Evolutionary conservation across 1,139 yeast genomes (phyloP).

Genomic region (Pichia sp.): DNA sequence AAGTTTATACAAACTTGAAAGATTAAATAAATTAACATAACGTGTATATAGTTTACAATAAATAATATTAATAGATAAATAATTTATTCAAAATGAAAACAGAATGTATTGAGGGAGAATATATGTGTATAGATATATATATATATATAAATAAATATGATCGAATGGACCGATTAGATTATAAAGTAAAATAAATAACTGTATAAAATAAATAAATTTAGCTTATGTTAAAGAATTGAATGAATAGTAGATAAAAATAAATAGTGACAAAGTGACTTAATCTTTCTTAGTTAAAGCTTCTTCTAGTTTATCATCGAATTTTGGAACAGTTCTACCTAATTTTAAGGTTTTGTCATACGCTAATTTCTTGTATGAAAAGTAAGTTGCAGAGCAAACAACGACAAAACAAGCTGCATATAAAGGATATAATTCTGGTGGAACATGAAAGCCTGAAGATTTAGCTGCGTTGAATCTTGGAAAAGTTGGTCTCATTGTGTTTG

Average conservation of each 20-base stretch:
- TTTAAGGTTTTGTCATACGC: constrained; percentile 61
- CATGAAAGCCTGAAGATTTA: constrained; percentile 25
- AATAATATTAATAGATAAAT: background rate
- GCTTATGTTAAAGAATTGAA: background rate
- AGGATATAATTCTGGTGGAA: constrained; percentile 78
- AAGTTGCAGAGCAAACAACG: constrained; percentile 59
- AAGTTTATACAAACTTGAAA: constrained; percentile 55
- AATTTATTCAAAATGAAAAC: background rate
- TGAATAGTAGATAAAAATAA: background rate
- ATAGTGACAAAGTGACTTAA: no score
- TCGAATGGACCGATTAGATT: background rate
- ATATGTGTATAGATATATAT: no score
- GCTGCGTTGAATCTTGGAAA: constrained; percentile 40
- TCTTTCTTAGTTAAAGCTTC: constrained; percentile 38
- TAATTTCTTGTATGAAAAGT: constrained; percentile 68
- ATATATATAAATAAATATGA: no score
- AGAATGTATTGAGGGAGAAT: background rate
- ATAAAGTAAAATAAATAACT: background rate
- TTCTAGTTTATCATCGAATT: constrained; percentile 52
- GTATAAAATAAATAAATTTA: background rate
- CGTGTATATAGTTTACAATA: constrained; percentile 7
- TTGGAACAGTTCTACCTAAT: constrained; percentile 59
- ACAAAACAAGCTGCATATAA: constrained; percentile 57
- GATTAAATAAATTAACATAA: constrained; percentile 13
- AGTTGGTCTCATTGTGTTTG: constrained; percentile 46